Evolutionary conservation across 1,284 basidiomycete genomes (phyloP), one percentile per base, ranked within the genome.

Genomic region (Lignosus rhinocerotis): DNA sequence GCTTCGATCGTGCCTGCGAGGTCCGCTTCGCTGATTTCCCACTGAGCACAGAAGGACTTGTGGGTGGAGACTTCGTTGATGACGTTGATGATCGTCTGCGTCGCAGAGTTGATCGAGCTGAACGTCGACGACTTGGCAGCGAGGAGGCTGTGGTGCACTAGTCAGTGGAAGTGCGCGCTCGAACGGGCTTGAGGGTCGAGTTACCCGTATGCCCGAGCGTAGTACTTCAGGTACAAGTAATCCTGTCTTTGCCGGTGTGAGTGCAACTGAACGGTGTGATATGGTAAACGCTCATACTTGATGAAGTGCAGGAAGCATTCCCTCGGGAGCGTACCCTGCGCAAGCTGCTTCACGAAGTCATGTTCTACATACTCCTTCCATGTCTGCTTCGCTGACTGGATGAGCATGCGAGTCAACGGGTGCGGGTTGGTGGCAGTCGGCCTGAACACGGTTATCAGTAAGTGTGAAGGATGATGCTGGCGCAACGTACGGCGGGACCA

Each of bases 351-450:
- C 25, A 95, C 92, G 65, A 96, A 97, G 1, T 89, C 85, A 66
- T 96, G 94, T 66, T 92, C 81, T 0, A 93, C 87, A 65, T 92
- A 94, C 48, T 78, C 76, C 61, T 86, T 87, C 93, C 93, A 95
- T 2, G 83, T 73, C 1, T 69, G 64, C 0, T 76, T 68, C 19
- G 83, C 83, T 19, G 78, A 78, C 51, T 80, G 76, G 64, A 93
- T 92, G 34, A 93, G 81, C 58, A 84, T 74, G n/a, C 79, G 78
- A 3, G 84, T 84, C 67, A 91, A 83, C 8, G 88, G 92, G 65
- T 86, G 88, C 5, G 86, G 90, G 65, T 87, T 84, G 17, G 71
- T 72, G 10, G 65, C 68, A 0, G 85, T 88, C 38, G 82, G 85
- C 51, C 90, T 92, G 54, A 14, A 21, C 19, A 7, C n/a, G n/a